Percentiles rank a stretch among this genome's conserved stretches.
These are phyloP conservation scores for Hypsizygus marmoreus DNA, from an alignment of 768 basidiomycete genomes.

Conservation along the genomic window DNA sequence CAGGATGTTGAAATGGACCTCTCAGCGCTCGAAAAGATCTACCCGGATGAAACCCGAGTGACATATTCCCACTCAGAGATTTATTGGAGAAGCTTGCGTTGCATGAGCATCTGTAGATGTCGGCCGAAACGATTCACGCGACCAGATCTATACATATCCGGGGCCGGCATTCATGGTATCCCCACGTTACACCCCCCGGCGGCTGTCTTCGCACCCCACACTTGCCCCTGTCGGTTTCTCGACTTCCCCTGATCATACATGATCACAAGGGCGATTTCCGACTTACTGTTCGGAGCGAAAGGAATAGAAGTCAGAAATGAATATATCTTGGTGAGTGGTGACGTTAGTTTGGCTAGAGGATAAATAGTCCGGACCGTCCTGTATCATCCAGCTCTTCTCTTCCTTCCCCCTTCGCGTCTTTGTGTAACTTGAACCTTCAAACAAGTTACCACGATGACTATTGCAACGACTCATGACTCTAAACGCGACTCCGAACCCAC, in stretches of 20 bases:
- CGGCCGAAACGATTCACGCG: not conserved
- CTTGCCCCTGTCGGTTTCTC: not conserved
- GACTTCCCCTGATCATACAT: slow-evolving; percentile 13
- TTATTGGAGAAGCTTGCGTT: not conserved
- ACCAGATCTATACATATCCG: slow-evolving; percentile 1
- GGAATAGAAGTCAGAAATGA: slow-evolving; percentile 14
- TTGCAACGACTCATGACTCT: slow-evolving; percentile 11
- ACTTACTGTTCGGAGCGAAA: slow-evolving; percentile 19
- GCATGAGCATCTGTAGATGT: not conserved
- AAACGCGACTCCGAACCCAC: slow-evolving; percentile 12
- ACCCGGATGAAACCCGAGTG: no score
- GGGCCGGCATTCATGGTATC: slow-evolving; percentile 9
- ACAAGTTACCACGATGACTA: slow-evolving; percentile 6
- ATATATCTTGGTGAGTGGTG: slow-evolving; percentile 30
- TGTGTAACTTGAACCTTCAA: not conserved
- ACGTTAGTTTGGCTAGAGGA: slow-evolving; percentile 14
- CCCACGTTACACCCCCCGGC: slow-evolving; percentile 9
- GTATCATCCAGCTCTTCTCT: slow-evolving; percentile 6
- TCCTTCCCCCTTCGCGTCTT: slow-evolving; percentile 5
- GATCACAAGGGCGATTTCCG: slow-evolving; percentile 23
- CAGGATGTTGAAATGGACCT: no score
- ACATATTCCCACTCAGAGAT: not conserved
- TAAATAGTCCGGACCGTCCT: slow-evolving; percentile 7
- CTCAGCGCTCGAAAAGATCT: no score
- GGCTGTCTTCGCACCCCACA: slow-evolving; percentile 1